A percentile compares a stretch with the other conserved stretches of the same genome.
These are phyloP conservation scores for Coriaria nepalensis DNA, from an alignment of 306 rosid species.

Conservation along the genomic window DNA sequence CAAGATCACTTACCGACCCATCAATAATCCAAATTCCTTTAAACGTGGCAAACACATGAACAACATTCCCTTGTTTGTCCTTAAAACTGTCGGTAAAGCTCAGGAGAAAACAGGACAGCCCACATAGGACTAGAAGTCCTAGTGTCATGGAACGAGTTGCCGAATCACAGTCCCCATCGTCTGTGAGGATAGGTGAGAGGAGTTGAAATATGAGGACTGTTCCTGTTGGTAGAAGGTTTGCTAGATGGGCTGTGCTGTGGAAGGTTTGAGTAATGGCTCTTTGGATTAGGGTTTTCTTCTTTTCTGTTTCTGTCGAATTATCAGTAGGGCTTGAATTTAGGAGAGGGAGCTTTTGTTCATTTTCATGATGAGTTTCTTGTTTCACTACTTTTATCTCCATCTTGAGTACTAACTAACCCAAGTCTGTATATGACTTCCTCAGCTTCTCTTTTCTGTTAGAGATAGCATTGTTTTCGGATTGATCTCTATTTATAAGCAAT, in stretches of 20 bases:
- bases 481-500: no score
- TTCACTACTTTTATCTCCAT: constrained; percentile 42
- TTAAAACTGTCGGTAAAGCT: constrained; percentile 66
- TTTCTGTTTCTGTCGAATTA: constrained; percentile 25
- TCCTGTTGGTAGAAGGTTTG: constrained; percentile 84
- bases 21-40: constrained; percentile 67
- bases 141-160: constrained; percentile 30
- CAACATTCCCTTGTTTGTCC: constrained; percentile 46
- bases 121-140: constrained; percentile 34
- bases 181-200: constrained; percentile 61
- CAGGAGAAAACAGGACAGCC: constrained; percentile 39
- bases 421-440: background rate
- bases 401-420: background rate
- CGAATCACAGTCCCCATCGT: constrained; percentile 52
- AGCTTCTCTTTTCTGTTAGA: background rate
- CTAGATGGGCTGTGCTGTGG: constrained; percentile 69
- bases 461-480: background rate
- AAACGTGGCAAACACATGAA: constrained; percentile 47
- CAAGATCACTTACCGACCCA: constrained; percentile 22
- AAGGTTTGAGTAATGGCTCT: constrained; percentile 70
- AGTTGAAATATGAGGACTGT: constrained; percentile 81
- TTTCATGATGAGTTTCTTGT: constrained; percentile 8
- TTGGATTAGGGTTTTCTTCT: constrained; percentile 38
- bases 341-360: constrained; percentile 37
- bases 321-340: constrained; percentile 18